Evolutionary conservation across 352 stramenopile species (phyloP), one percentile per base, ranked within the genome.

Genomic region (Pythium graminicola): DNA sequence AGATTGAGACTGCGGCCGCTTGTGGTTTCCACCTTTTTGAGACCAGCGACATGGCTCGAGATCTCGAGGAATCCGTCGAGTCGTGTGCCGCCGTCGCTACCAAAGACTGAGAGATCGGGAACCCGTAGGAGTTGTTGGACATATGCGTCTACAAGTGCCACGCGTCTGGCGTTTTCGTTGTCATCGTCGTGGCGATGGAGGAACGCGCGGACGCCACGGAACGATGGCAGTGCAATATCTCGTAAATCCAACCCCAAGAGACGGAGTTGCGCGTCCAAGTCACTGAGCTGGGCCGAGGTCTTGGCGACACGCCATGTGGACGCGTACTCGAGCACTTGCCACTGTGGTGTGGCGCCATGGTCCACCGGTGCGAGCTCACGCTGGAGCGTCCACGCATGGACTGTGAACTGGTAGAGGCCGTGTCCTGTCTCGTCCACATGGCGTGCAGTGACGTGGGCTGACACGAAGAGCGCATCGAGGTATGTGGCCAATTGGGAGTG

Each of bases 21-120:
- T 11, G 66, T 52, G 10, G 67, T 72, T 50, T 86, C 75, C 28
- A 83, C 43, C 29, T 70, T 67, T 5, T 72, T 72, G 33, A 86
- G 71, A 6, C 64, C 61, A 2, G 54, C 42, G 10, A 86, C 56
- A 49, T 92, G 76, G 31, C 57, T 33, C 10, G 75, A 72, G 24
- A 89, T 72, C 35, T 85, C 75, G 36, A 89, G 60, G 43, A 92
- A 92, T 2, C 61, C 64, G 59, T 89, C 69, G 4, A 92, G 64
- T 65, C 88, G 73, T 16, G 69, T 62, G 38, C 67, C 70, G 3
- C 40, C 74, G 24, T 87, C 73, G 42, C 69, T 85, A 6, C 70
- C 71, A 56, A 85, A 78, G 11, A 52, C 59, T 4, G 72, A 83
- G n/a, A 92, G 73, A 14, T 56, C 55, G 5, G 72, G 68, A 8